phyloP scores from a whole-genome alignment of 495 filamentous ascomycete species.

The Penicillium herquei region DNA sequence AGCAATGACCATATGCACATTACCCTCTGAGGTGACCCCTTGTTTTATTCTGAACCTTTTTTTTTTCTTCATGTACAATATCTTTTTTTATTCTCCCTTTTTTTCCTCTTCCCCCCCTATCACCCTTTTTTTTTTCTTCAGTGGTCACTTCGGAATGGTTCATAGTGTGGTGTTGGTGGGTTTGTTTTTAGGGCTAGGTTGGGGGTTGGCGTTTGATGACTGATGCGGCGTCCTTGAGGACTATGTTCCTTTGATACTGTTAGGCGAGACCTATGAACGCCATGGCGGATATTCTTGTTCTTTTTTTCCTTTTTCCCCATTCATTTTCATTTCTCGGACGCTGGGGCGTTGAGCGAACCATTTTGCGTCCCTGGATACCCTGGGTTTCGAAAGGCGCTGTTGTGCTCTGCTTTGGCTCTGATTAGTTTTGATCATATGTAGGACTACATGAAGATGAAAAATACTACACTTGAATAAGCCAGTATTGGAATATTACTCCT shows the following conservation, averaged over 20 bases:
- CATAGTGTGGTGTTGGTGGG: constrained; percentile 44
- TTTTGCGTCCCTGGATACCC: constrained; percentile 35
- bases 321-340: constrained; percentile 14
- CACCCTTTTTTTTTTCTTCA: constrained; percentile 15
- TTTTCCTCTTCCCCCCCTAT: constrained; percentile 15
- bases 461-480: background rate
- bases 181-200: constrained; percentile 37
- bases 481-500: background rate
- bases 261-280: constrained; percentile 18
- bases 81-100: constrained; percentile 15
- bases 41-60: constrained; percentile 12
- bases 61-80: constrained; percentile 42
- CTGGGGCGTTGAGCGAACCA: constrained; percentile 13
- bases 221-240: constrained; percentile 12
- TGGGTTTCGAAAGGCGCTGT: constrained; percentile 15
- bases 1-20: constrained; percentile 78
- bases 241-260: constrained; percentile 16
- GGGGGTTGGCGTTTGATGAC: constrained; percentile 41
- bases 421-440: constrained; percentile 31
- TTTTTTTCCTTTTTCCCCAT: constrained; percentile 14
- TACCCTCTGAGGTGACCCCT: constrained; percentile 42
- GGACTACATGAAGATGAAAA: constrained; percentile 28
- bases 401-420: constrained; percentile 14
- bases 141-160: constrained; percentile 35
- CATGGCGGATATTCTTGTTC: constrained; percentile 10